Base-by-base conservation (phyloP, 2,329 filamentous ascomycete species). In the Helotiales sp. region DNA sequence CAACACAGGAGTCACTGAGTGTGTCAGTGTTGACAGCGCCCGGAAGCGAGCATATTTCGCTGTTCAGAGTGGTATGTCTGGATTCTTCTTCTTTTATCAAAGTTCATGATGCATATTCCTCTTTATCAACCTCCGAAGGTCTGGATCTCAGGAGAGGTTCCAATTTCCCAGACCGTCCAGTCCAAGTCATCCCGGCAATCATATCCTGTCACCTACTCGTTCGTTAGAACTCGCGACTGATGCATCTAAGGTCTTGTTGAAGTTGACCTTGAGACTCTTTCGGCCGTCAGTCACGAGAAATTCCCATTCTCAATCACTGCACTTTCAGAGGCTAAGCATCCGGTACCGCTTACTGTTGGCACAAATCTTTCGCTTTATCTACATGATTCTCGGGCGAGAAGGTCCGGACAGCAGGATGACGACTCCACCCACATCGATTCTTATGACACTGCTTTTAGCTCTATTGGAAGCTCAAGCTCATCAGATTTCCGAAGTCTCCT, bases 221-320 rank as follows among this genome's bases (percentile, higher is more conserved):
- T 7, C 17, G 27, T 30, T 48, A 24, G 34, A 25, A n/a, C 25
- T 59, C 49, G 40, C 57, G 47, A 48, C 63, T 69, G 63, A 69
- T 46, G 22, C 44, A 27, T 44, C 53, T 27, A 56, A 81, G 78
- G 84, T 36, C 80, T 97, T 4, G 86, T 92, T 52, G 91, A 96
- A 70, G 83, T 97, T 22, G 92, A 97, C 71, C 79, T 97, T 47
- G 78, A 83, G 59, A 90, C 88, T 0, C 75, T 96, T 10, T 79
- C 85, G 52, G 78, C 91, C 2, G 77, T 92, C 5, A 87, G 85
- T 22, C 82, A 85, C 54, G 83, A 89, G 55, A 81, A 80, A 3
- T 97, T 91, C 66, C 88, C 92, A 1, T 93, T 88, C 79, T 85
- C 88, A 29, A 91, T 98, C 63, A 93, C 90, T 36, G 88, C 91